Evolutionary conservation across 345 rosid genomes (phyloP).

Genomic region (Euphorbia tirucalli): DNA sequence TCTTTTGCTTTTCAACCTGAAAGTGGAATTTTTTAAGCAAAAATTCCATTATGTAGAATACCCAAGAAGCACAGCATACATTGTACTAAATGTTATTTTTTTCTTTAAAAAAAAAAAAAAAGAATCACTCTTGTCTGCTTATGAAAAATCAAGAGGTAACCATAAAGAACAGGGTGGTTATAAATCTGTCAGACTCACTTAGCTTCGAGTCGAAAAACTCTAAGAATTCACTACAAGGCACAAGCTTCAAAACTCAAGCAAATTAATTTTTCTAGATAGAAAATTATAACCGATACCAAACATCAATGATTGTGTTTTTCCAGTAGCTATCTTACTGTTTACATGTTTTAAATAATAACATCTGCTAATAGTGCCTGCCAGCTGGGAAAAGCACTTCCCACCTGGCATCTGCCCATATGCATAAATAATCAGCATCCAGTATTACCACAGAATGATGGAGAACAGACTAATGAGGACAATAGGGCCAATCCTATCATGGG

Average conservation of each 20-base stretch:
- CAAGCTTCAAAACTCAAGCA: background rate
- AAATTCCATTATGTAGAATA: background rate
- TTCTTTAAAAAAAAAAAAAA: no score
- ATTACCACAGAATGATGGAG: background rate
- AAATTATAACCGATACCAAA: background rate
- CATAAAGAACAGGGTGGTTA: background rate
- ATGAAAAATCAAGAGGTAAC: background rate
- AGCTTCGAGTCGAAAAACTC: background rate
- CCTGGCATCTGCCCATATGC: background rate
- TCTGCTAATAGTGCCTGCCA: background rate
- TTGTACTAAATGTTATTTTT: background rate
- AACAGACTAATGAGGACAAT: background rate
- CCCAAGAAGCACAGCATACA: background rate
- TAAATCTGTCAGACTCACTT: background rate
- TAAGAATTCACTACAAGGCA: background rate
- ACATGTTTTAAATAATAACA: background rate
- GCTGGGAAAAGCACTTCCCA: background rate
- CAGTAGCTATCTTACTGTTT: background rate
- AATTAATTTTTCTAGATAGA: background rate
- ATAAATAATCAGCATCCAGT: background rate
- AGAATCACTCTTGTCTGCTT: background rate
- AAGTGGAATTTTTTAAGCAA: slow-evolving; percentile 12
- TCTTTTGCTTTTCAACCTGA: slow-evolving; percentile 86
- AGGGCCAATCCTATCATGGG: no score
- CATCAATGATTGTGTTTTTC: background rate